A percentile compares a stretch with the other conserved stretches of the same genome.
These are phyloP conservation scores for Micractinium conductrix DNA, from an alignment of 139 green algal species.

Conservation along the genomic window DNA sequence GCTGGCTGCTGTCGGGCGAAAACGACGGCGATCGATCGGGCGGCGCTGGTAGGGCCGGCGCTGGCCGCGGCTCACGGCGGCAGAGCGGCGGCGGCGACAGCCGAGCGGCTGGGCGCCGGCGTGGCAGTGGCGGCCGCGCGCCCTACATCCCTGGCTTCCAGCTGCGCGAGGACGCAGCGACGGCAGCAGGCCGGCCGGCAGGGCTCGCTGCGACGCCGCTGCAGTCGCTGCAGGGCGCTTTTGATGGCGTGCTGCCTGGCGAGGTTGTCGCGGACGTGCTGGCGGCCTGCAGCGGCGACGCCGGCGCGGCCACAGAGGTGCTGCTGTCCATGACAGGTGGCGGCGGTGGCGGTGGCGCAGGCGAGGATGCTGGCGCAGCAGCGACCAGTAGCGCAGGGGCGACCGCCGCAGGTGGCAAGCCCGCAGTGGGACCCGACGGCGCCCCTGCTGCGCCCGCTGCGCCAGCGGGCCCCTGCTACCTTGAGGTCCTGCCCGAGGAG, in stretches of 20 bases:
- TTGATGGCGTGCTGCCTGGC: slow-evolving; percentile 3
- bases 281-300: neutral
- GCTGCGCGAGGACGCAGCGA: neutral
- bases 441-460: neutral
- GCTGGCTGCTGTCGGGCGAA: slow-evolving; percentile 1
- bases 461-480: neutral
- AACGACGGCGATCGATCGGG: neutral
- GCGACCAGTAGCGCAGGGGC: neutral
- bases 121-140: neutral
- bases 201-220: neutral
- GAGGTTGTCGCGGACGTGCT: slow-evolving; percentile 11
- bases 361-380: neutral
- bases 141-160: slow-evolving; percentile 30
- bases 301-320: slow-evolving; percentile 4
- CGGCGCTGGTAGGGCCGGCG: neutral
- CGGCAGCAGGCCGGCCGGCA: neutral
- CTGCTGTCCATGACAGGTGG: slow-evolving; percentile 5
- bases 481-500: slow-evolving; percentile 15
- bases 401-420: neutral
- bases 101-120: neutral
- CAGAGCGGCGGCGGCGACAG: neutral
- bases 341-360: too few relatives aligned
- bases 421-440: neutral
- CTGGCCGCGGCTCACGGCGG: too few relatives aligned
- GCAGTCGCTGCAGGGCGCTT: neutral